Conservation (phyloP, 2,329 filamentous ascomycete genomes). For the Colletotrichum melonis region DNA sequence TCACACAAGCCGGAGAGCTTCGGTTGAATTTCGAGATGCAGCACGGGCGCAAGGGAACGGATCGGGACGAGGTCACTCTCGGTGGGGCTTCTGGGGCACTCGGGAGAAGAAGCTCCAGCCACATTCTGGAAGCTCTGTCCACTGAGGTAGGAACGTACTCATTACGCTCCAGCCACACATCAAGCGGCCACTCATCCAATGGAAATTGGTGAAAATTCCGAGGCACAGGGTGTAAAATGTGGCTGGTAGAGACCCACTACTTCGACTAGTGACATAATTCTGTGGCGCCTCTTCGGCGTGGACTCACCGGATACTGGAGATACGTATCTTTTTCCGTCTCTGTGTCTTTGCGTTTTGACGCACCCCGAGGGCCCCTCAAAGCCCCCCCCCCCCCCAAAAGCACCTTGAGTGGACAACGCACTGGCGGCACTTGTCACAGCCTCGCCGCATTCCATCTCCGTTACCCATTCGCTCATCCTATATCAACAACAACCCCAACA, state of each 20-base stretch:
- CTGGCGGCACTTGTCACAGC: constrained; percentile 17
- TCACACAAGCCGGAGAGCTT: constrained; percentile 24
- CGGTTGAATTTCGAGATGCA: constrained; percentile 32
- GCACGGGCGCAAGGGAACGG: constrained; percentile 20
- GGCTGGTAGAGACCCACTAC: not conserved
- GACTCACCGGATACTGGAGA: not conserved
- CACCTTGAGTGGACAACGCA: not conserved
- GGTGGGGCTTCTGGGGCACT: not conserved
- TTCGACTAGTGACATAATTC: constrained; percentile 22
- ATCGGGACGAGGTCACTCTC: not conserved
- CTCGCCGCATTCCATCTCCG: constrained; percentile 29
- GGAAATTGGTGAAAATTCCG: not conserved
- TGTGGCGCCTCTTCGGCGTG: not conserved
- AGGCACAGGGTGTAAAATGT: not conserved
- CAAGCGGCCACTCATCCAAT: too few relatives aligned
- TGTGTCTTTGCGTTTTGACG: not conserved
- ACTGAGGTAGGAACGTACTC: too few relatives aligned
- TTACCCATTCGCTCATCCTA: constrained; percentile 4
- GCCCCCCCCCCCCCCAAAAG: too few relatives aligned
- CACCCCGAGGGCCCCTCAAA: not conserved
- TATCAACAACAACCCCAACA: not conserved
- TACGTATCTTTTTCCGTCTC: not conserved
- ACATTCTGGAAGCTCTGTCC: not conserved
- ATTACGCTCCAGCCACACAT: too few relatives aligned
- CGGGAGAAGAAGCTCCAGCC: not conserved